These are phyloP conservation scores for Phyllostachys edulis DNA, from an alignment of 176 grass and related monocot species.

Conservation along the genomic window DNA sequence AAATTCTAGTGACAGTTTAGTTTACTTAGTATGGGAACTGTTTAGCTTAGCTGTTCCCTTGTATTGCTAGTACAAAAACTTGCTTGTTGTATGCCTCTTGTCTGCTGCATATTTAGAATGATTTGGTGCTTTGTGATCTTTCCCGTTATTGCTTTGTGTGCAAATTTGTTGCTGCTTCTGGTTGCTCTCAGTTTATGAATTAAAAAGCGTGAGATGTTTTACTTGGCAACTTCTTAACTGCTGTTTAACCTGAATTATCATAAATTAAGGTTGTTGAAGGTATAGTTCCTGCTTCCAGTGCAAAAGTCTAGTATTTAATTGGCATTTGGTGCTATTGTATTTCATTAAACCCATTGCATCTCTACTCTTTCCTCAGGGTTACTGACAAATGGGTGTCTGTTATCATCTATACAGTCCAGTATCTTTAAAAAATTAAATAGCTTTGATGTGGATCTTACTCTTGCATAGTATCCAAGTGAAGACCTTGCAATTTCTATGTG, in stretches of 20 bases:
- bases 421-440: neutral
- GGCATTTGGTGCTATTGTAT: neutral
- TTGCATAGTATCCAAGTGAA: slow-evolving; percentile 7
- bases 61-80: neutral
- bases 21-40: neutral
- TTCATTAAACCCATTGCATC: neutral
- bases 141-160: neutral
- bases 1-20: neutral
- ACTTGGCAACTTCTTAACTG: neutral
- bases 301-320: neutral
- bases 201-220: neutral
- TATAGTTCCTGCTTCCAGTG: neutral
- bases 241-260: neutral
- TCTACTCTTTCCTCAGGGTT: neutral
- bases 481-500: neutral
- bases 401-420: neutral
- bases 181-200: neutral
- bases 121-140: neutral
- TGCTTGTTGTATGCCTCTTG: neutral
- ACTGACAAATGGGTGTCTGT: neutral
- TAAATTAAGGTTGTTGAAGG: neutral
- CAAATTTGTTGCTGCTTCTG: neutral
- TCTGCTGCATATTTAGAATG: neutral
- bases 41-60: neutral
- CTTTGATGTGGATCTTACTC: neutral